A percentile compares a stretch with the other conserved stretches of the same genome.
Evolutionary conservation across 257 asterid species (phyloP).

Genomic region (Solanum lycopersicoides): DNA sequence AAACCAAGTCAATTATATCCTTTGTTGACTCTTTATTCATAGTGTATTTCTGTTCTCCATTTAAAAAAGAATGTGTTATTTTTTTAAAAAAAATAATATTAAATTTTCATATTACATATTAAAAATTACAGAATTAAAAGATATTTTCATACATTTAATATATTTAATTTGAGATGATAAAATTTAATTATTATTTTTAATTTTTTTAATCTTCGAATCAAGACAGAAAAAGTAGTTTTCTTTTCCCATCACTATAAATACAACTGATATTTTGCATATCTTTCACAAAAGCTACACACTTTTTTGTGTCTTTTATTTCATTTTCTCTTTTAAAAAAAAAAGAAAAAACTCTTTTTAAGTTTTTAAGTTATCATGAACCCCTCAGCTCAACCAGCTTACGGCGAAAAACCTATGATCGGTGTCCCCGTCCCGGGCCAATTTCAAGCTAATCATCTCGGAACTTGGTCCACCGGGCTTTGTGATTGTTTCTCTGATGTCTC

Average conservation of each 20-base stretch:
- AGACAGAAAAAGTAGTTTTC: not conserved
- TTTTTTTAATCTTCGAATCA: not conserved
- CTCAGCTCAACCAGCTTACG: not conserved
- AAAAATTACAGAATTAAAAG: not conserved
- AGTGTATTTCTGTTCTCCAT: accelerated
- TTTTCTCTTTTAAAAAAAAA: not conserved
- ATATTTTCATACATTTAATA: not conserved
- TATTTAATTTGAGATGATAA: not conserved
- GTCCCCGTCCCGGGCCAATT: not conserved
- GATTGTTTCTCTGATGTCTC: constrained; percentile 24
- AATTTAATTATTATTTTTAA: no score
- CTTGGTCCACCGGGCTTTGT: constrained; percentile 39
- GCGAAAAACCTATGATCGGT: not conserved
- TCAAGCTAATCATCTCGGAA: not conserved
- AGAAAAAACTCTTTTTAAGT: not conserved
- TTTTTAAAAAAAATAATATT: accelerated
- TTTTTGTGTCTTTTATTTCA: not conserved
- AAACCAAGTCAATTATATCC: not conserved
- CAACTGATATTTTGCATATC: not conserved
- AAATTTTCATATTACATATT: not conserved
- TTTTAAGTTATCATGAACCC: not conserved
- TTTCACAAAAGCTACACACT: not conserved
- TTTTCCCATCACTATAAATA: not conserved
- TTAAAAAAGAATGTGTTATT: not conserved
- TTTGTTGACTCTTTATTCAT: not conserved